These are phyloP conservation scores for Platanus orientalis DNA, from an alignment of 164 flowering plant species.

Conservation along the genomic window DNA sequence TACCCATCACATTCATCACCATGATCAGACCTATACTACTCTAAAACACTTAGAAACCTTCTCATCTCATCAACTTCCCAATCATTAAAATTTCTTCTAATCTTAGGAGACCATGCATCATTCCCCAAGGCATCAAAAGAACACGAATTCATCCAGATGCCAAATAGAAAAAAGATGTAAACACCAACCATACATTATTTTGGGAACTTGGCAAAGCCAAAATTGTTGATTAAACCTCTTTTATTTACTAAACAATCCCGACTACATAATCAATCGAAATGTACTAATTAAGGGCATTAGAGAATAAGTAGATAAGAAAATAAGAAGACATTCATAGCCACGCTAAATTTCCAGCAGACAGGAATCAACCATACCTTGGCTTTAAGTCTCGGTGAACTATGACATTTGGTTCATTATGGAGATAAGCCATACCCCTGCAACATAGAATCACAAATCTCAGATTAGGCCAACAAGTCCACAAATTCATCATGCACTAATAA, in stretches of 20 bases:
- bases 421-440: constrained; percentile 96
- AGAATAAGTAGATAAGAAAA: not conserved
- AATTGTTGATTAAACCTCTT: not conserved
- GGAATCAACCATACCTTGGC: constrained; percentile 64
- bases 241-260: not conserved
- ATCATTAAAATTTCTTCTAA: too few species aligned
- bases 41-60: too few species aligned
- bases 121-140: too few species aligned
- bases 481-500: too few species aligned
- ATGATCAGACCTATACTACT: too few species aligned
- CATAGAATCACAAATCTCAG: constrained; percentile 2
- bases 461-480: too few species aligned
- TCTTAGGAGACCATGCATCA: too few species aligned
- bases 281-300: not conserved
- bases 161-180: too few species aligned
- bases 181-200: not conserved
- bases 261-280: not conserved
- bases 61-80: too few species aligned
- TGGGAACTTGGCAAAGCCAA: not conserved
- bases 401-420: constrained; percentile 98
- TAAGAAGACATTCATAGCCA: not conserved
- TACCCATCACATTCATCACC: too few species aligned
- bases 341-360: constrained; percentile 2
- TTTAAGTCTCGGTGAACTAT: constrained; percentile 91
- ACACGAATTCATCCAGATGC: too few species aligned